Evolutionary conservation across 257 asterid species (phyloP), one percentile per base, ranked within the genome.

Genomic region (Anisodus tanguticus): DNA sequence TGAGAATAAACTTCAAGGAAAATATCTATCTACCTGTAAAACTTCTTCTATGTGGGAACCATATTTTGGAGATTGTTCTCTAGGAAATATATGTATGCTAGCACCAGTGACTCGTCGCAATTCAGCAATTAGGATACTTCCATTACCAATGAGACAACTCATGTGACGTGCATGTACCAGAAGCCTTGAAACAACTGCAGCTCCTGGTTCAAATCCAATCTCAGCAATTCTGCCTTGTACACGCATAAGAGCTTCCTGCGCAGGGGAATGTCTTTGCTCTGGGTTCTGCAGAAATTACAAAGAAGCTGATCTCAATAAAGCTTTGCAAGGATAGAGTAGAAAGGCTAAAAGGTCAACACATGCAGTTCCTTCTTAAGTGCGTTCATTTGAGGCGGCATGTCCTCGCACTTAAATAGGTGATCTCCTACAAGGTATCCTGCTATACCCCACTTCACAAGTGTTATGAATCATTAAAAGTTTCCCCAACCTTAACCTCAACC

Each of bases 251-350:
- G 87, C 87, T 8, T 85, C 87, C 68, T 80, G 87, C 49, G 87
- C 87, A 79, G 87, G 84, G 57, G 87, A 85, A 80, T 81, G 84
- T 67, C 84, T 85, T 80, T 85, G 84, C 81, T 85, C 87, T 8
- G 80, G 72, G 74, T 55, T 85, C 87, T 85, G 84, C 81, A 63
- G 59, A 55, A 78, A 78, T 9, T 51, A 35, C 66, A 63, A 80
- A 62, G 79, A 59, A 53, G 31, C 64, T 57, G 82, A 83, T 57
- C 51, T 3, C 31, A 31, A 69, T 6, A 69, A 26, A 83, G 55
- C 35, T 31, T 39, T 57, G 85, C 45, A 76, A 69, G 43, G 64
- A 53, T 55, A 35, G 10, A 37, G 39, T 6, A 10, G 26, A 0
- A 0, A 43, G 35, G 68, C 1, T 17, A 67, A 49, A 49, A 35